These are phyloP conservation scores for Trypanosoma platydactyli DNA, from an alignment of 208 protist genomes.

Conservation along the genomic window DNA sequence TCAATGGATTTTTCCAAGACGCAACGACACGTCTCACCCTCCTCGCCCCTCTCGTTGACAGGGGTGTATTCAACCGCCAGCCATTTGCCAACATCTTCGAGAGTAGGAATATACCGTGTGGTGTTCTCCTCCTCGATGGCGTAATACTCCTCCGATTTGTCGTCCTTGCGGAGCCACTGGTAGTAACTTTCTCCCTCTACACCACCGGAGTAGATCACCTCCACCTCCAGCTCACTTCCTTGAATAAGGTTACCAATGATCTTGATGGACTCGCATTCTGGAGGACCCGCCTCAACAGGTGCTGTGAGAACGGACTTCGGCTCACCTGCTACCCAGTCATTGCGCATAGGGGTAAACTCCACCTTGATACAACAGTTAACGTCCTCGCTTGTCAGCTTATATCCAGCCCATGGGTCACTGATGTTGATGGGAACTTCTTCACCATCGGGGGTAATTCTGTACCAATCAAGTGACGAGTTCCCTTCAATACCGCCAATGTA, in stretches of 20 bases:
- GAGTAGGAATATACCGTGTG: constrained; percentile 72
- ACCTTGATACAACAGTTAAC: constrained; percentile 86
- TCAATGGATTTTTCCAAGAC: constrained; percentile 89
- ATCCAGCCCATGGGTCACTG: constrained; percentile 79
- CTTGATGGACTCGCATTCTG: constrained; percentile 89
- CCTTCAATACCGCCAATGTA: constrained; percentile 90
- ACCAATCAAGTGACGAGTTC: constrained; percentile 84
- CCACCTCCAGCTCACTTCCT: constrained; percentile 78
- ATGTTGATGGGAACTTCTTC: constrained; percentile 68
- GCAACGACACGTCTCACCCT: constrained; percentile 89
- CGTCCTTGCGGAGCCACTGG: constrained; percentile 89
- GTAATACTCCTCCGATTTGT: constrained; percentile 62
- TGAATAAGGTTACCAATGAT: constrained; percentile 88
- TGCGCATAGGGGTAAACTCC: constrained; percentile 84
- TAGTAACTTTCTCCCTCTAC: constrained; percentile 86
- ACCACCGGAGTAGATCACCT: constrained; percentile 85
- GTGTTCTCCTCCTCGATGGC: constrained; percentile 79
- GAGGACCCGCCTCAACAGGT: constrained; percentile 59
- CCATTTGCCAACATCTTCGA: constrained; percentile 86
- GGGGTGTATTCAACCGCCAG: constrained; percentile 92
- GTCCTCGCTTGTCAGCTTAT: constrained; percentile 75
- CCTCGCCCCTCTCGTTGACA: constrained; percentile 75
- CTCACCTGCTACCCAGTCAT: constrained; percentile 89
- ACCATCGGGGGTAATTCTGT: constrained; percentile 69
- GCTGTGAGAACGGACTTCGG: constrained; percentile 67